Percentiles rank a stretch among this genome's conserved stretches.
These are phyloP conservation scores for Trichosanthes cucumerina DNA, from an alignment of 306 rosid species.

Conservation along the genomic window DNA sequence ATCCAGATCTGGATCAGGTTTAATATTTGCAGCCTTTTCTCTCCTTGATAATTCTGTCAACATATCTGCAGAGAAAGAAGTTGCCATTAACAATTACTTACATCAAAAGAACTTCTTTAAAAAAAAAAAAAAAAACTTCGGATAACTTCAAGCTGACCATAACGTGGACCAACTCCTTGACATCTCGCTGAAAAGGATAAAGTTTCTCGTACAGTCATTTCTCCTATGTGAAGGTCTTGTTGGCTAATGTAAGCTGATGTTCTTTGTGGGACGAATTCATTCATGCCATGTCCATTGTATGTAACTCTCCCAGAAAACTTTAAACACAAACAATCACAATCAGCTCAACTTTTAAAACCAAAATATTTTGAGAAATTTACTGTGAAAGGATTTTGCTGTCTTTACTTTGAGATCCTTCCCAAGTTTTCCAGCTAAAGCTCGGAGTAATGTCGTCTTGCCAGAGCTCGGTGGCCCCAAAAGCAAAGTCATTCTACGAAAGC, in stretches of 20 bases:
- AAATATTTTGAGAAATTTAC: not conserved
- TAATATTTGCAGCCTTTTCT: slow-evolving; percentile 69
- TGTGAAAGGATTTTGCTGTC: not conserved
- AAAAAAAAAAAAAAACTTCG: not conserved
- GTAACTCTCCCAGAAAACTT: slow-evolving; percentile 57
- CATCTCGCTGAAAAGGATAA: slow-evolving; percentile 84
- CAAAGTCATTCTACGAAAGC: slow-evolving; percentile 51
- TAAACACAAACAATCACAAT: not conserved
- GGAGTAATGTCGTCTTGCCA: slow-evolving; percentile 68
- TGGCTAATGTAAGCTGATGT: slow-evolving; percentile 80
- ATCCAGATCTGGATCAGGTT: slow-evolving; percentile 84
- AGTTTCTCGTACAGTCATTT: slow-evolving; percentile 90
- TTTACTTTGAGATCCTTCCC: slow-evolving; percentile 27
- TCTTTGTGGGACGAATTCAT: slow-evolving; percentile 72
- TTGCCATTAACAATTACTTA: not conserved
- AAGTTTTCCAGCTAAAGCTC: slow-evolving; percentile 73
- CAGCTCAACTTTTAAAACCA: not conserved
- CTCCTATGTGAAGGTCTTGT: slow-evolving; percentile 75
- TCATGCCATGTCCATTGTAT: slow-evolving; percentile 60
- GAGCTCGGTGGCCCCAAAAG: slow-evolving; percentile 94
- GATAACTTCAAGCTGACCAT: slow-evolving; percentile 16
- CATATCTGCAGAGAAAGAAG: slow-evolving; percentile 38
- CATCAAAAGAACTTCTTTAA: not conserved
- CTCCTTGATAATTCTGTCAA: slow-evolving; percentile 66
- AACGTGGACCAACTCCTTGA: slow-evolving; percentile 64